These are phyloP conservation scores for Stagonosporopsis chrysanthemi DNA, from an alignment of 2,329 filamentous ascomycete genomes.

Conservation along the genomic window DNA sequence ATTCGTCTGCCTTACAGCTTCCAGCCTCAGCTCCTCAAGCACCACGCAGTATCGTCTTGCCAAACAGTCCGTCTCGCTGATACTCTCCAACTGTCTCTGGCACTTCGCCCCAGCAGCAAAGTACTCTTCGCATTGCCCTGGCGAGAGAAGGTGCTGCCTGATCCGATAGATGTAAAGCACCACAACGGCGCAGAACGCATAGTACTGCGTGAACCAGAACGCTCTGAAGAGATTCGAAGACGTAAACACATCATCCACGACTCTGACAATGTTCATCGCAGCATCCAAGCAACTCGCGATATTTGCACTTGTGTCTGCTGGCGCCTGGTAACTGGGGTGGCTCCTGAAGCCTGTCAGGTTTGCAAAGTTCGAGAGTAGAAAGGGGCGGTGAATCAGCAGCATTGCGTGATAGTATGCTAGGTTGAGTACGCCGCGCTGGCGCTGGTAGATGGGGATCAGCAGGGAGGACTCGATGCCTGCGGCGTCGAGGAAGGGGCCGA, in stretches of 20 bases:
- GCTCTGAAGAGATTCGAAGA: constrained; percentile 55
- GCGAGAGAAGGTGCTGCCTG: constrained; percentile 55
- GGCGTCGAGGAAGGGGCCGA: constrained; percentile 55
- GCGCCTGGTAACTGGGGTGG: constrained; percentile 22
- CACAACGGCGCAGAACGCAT: constrained; percentile 62
- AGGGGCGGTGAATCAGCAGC: constrained; percentile 64
- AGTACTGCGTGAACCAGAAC: constrained; percentile 63
- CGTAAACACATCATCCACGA: constrained; percentile 53
- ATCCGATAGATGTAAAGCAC: constrained; percentile 64
- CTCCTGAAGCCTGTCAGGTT: constrained; percentile 42
- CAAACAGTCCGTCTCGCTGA: constrained; percentile 45
- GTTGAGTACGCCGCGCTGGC: constrained; percentile 62
- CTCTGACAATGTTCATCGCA: constrained; percentile 56
- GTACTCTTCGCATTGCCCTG: constrained; percentile 58
- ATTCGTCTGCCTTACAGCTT: constrained; percentile 46
- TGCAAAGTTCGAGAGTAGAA: constrained; percentile 57
- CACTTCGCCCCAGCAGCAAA: constrained; percentile 55
- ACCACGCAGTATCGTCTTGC: constrained; percentile 60
- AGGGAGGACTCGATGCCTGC: constrained; percentile 51
- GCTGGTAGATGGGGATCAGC: constrained; percentile 59
- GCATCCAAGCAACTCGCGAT: constrained; percentile 58
- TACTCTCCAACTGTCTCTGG: constrained; percentile 46
- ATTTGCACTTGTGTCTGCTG: constrained; percentile 39
- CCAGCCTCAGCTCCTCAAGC: constrained; percentile 59
- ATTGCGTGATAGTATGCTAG: constrained; percentile 64